These are phyloP conservation scores for Nannizziopsis arthrosporioides DNA, from an alignment of 2,329 filamentous ascomycete species.

Conservation along the genomic window DNA sequence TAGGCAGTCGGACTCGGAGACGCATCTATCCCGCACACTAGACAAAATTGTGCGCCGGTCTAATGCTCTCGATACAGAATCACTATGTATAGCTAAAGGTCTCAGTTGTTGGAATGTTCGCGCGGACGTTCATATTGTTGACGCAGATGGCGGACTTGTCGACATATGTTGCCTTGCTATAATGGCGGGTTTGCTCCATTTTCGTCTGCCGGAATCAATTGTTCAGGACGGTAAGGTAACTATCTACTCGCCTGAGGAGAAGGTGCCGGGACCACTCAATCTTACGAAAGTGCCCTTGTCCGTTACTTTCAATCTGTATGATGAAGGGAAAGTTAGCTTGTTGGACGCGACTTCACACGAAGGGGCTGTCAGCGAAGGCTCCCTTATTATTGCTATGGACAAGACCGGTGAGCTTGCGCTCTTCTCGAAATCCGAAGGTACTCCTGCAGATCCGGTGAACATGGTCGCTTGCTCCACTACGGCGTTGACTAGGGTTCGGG, in stretches of 20 bases:
- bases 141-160: conserved; percentile 80
- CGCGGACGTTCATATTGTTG: conserved; percentile 81
- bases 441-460: conserved; percentile 64
- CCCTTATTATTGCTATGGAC: conserved; percentile 71
- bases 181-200: conserved; percentile 80
- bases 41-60: conserved; percentile 92
- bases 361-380: conserved; percentile 51
- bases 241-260: conserved; percentile 70
- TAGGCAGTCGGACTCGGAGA: conserved; percentile 69
- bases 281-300: conserved; percentile 89
- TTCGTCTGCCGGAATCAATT: conserved; percentile 76
- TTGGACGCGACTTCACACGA: conserved; percentile 37
- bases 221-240: conserved; percentile 76
- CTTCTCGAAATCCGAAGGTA: conserved; percentile 79
- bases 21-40: conserved; percentile 73
- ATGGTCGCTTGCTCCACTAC: conserved; percentile 64
- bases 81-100: conserved; percentile 81
- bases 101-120: conserved; percentile 85
- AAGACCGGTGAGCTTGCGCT: conserved; percentile 83
- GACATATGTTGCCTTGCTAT: conserved; percentile 79
- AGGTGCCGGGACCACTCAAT: conserved; percentile 79
- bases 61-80: conserved; percentile 86
- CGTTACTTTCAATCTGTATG: conserved; percentile 76
- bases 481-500: conserved; percentile 68
- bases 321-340: conserved; percentile 34